Base-by-base conservation (phyloP, 2,329 filamentous ascomycete species). In the Diaporthe amygdali region DNA sequence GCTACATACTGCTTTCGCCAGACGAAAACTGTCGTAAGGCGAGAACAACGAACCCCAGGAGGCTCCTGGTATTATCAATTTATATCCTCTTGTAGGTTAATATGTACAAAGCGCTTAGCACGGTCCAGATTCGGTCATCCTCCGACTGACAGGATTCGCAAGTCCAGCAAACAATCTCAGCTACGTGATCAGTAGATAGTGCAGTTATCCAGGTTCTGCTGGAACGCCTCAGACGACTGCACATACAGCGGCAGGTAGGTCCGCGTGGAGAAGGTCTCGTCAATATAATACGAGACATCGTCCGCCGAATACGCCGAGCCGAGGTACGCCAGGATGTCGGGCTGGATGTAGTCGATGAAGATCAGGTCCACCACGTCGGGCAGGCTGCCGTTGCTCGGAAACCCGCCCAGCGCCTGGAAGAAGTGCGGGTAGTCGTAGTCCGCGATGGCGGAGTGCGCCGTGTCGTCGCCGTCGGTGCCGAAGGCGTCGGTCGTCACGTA, bases 401-500 rank as follows among this genome's bases (percentile, higher is more conserved):
- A 88, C 0, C 83, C 85, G 8, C 79, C 86, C 20, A 84, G 82
- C 3, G 82, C 83, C 75, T 87, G 84, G 74, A 88, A 85, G 74
- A 86, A 86, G 72, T 84, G 81, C 5, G 88, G 87, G 52, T 86
- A 81, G 1, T 75, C 54, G 78, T 85, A 88, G 69, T 81, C 76
- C 1, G 86, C 82, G 52, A 89, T 87, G 9, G 69, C 66, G 5
- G 81, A 79, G 78, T 90, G 88, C 7, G 82, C 75, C 0, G 88
- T 90, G 72, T 90, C 88, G 74, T 90, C 88, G 77, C 78, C 81
- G 61, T 85, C 88, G 3, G 78, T 82, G 64, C 88, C 88, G 74
- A 89, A 90, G 76, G 89, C 88, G 73, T 90, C 88, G 2, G 76
- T 82, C 0, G 88, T 90, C 3, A 82, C 84, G 77, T 89, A 89